Conservation (phyloP, 2,329 filamentous ascomycete genomes). For the Colletotrichum agaves region DNA sequence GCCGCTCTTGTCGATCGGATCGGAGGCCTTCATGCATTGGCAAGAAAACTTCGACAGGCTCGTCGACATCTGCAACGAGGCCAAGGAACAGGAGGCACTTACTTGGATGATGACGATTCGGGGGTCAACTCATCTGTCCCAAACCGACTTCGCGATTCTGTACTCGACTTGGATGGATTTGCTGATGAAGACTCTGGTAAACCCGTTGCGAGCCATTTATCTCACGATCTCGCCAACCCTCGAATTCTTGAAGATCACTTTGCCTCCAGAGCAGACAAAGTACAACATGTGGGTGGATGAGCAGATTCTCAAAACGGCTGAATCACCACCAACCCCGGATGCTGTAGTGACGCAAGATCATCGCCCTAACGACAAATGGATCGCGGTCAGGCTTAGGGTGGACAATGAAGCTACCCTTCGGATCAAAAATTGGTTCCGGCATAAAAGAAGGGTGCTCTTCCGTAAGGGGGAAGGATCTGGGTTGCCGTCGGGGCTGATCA, state of each 20-base stretch:
- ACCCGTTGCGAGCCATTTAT: slow-evolving; percentile 70
- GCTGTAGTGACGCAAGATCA: slow-evolving; percentile 61
- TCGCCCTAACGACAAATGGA: slow-evolving; percentile 67
- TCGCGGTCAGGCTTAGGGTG: slow-evolving; percentile 66
- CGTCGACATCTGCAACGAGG: slow-evolving; percentile 66
- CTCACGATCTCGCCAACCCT: slow-evolving; percentile 71
- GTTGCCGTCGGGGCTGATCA: slow-evolving; percentile 44
- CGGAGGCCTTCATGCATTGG: slow-evolving; percentile 79
- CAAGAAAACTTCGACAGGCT: slow-evolving; percentile 70
- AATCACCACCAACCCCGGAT: slow-evolving; percentile 45
- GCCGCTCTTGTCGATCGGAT: slow-evolving; percentile 72
- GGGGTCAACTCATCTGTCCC: slow-evolving; percentile 73
- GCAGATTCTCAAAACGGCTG: slow-evolving; percentile 56
- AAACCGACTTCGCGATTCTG: slow-evolving; percentile 73
- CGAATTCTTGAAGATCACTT: slow-evolving; percentile 68
- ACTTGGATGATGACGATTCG: slow-evolving; percentile 64
- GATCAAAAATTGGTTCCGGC: slow-evolving; percentile 55
- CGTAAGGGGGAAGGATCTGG: slow-evolving; percentile 46
- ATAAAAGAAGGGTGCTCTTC: slow-evolving; percentile 44
- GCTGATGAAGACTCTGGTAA: slow-evolving; percentile 71
- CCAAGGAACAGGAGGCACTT: slow-evolving; percentile 54
- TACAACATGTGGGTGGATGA: slow-evolving; percentile 66
- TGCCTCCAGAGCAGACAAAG: slow-evolving; percentile 58
- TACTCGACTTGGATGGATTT: slow-evolving; percentile 69
- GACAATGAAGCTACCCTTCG: slow-evolving; percentile 66